A percentile compares a stretch with the other conserved stretches of the same genome.
phyloP scores from a whole-genome alignment of 148 eudicot species.

The Dianthus caryophyllus region DNA sequence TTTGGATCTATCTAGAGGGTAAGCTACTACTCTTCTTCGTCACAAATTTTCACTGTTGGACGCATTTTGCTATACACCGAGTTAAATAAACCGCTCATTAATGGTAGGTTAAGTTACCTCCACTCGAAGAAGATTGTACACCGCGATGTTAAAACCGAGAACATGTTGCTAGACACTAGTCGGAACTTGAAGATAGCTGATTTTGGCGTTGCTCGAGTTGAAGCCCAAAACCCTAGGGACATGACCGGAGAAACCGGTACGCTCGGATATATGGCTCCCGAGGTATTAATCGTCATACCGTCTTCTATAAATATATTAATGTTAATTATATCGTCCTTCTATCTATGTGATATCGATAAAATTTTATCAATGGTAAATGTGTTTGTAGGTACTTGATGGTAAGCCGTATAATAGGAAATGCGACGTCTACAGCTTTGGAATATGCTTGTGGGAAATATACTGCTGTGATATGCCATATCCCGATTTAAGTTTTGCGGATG shows the following conservation, averaged over 20 bases:
- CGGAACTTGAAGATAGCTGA: constrained; percentile 77
- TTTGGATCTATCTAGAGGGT: constrained; percentile 88
- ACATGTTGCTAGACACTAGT: constrained; percentile 60
- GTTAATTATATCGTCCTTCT: not conserved
- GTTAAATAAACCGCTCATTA: not conserved
- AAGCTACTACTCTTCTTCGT: constrained; percentile 16
- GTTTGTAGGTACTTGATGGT: constrained; percentile 76
- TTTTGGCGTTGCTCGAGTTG: constrained; percentile 96
- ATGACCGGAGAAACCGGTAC: constrained; percentile 98
- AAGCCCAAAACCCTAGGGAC: constrained; percentile 88
- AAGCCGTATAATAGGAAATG: constrained; percentile 87
- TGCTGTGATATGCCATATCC: constrained; percentile 92
- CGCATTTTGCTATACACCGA: not conserved
- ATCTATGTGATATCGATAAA: not conserved
- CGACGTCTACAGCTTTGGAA: constrained; percentile 89
- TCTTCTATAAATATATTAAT: too few relatives aligned
- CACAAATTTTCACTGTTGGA: not conserved
- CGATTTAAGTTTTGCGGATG: constrained; percentile 76
- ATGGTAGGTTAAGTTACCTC: constrained; percentile 69
- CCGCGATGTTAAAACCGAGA: constrained; percentile 90
- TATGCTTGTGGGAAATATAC: constrained; percentile 92
- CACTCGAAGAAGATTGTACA: constrained; percentile 84
- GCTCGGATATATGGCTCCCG: constrained; percentile 95
- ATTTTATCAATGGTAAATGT: not conserved
- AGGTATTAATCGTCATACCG: constrained; percentile 38